A percentile compares a stretch with the other conserved stretches of the same genome.
Evolutionary conservation across 2,329 filamentous ascomycete species (phyloP).

Genomic region (Tolypocladium ovalisporum): DNA sequence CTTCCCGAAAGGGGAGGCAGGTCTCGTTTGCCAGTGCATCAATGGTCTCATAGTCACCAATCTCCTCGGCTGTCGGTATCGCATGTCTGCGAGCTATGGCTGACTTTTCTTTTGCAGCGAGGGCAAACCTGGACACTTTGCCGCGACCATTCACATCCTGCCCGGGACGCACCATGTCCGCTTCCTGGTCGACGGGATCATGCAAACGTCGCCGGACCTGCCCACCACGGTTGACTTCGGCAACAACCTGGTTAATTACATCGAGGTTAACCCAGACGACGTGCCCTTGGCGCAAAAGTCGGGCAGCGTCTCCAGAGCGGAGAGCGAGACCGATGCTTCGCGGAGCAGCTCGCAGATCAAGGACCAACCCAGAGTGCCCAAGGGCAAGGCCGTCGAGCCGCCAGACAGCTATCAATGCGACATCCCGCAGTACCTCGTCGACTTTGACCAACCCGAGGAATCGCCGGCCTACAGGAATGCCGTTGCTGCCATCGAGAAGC

Average conservation of each 20-base stretch:
- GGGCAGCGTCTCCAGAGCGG: conserved; percentile 7
- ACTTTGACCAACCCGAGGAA: conserved; percentile 79
- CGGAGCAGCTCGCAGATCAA: conserved; percentile 18
- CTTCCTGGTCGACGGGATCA: conserved; percentile 88
- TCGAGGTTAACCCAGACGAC: conserved; percentile 79
- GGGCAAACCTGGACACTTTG: conserved; percentile 53
- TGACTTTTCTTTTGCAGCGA: conserved; percentile 27
- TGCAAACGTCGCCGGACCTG: conserved; percentile 76
- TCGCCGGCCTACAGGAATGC: conserved; percentile 64
- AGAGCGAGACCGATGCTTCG: conserved; percentile 1
- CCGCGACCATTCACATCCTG: conserved; percentile 69
- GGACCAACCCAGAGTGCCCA: conserved; percentile 31
- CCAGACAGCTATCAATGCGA: conserved; percentile 55
- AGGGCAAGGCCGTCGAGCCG: conserved; percentile 44
- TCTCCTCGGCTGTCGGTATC: neutral
- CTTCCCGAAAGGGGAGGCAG: neutral
- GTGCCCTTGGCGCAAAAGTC: conserved; percentile 28
- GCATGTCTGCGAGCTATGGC: neutral
- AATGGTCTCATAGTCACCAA: neutral
- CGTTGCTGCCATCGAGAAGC: conserved; percentile 61
- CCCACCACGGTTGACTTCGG: conserved; percentile 96
- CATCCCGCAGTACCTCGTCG: conserved; percentile 75
- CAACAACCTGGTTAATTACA: conserved; percentile 96
- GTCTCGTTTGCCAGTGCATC: neutral
- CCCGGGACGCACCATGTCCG: conserved; percentile 95